A percentile compares a stretch with the other conserved stretches of the same genome.
Conservation (phyloP, 164 flowering plant genomes). For the Chloranthus sessilifolius region DNA sequence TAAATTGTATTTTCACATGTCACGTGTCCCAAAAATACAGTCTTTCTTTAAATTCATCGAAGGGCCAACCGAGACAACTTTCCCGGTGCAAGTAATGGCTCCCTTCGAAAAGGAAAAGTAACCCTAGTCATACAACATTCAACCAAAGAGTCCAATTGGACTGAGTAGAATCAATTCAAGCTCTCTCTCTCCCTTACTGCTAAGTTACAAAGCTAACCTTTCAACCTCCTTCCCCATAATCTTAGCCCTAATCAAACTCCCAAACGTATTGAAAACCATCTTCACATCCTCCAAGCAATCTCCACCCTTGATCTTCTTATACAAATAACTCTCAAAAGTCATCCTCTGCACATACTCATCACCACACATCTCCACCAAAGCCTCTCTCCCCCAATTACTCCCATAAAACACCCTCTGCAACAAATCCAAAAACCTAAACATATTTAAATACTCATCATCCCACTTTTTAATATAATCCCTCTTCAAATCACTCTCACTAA, state of each 20-base stretch:
- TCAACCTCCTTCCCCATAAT: constrained; percentile 19
- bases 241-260: constrained; percentile 45
- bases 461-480: constrained; percentile 53
- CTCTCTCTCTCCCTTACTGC: too few relatives aligned
- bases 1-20: too few relatives aligned
- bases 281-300: constrained; percentile 27
- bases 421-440: constrained; percentile 61
- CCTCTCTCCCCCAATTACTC: constrained; percentile 59
- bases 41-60: too few relatives aligned
- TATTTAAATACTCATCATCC: constrained; percentile 49
- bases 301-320: constrained; percentile 32
- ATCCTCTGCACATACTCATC: constrained; percentile 70
- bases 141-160: too few relatives aligned
- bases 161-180: too few relatives aligned
- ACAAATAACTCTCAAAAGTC: constrained; percentile 82
- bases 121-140: too few relatives aligned
- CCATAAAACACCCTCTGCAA: constrained; percentile 73
- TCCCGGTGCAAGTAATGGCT: too few relatives aligned
- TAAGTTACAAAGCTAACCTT: constrained; percentile 6
- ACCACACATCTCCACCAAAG: constrained; percentile 79
- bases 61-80: too few relatives aligned
- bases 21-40: too few relatives aligned
- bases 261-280: constrained; percentile 50
- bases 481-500: constrained; percentile 57
- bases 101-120: too few relatives aligned